Conservation (phyloP, 2,329 filamentous ascomycete species). For the Magnaporthiopsis rhizophila region DNA sequence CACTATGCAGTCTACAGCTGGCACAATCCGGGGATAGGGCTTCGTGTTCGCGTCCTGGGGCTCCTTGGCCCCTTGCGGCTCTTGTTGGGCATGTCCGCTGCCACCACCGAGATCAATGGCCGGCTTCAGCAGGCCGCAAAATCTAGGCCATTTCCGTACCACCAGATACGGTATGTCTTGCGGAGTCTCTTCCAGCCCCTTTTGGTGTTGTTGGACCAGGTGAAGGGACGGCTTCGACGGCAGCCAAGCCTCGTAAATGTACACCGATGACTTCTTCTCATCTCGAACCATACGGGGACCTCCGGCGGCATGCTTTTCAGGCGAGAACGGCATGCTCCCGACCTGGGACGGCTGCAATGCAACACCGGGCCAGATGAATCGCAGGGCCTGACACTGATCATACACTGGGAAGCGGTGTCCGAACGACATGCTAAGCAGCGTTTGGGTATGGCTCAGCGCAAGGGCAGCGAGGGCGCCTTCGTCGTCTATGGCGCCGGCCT, state of each 20-base stretch:
- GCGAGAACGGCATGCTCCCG: constrained; percentile 19
- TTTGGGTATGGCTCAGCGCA: constrained; percentile 33
- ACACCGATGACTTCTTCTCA: constrained; percentile 24
- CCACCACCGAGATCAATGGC: neutral
- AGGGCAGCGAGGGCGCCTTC: neutral
- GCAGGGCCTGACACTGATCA: constrained; percentile 34
- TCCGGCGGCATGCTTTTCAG: neutral
- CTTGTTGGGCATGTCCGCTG: constrained; percentile 18
- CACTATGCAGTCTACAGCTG: constrained; percentile 37
- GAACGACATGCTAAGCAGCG: constrained; percentile 39
- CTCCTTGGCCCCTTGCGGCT: constrained; percentile 37
- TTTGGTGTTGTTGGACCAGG: constrained; percentile 28
- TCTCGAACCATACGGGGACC: neutral
- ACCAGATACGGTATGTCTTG: constrained; percentile 40
- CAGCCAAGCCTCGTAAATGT: constrained; percentile 32
- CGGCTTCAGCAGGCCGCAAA: constrained; percentile 33
- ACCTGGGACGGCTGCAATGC: constrained; percentile 23
- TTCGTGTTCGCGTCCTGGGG: constrained; percentile 22
- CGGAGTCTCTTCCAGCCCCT: constrained; percentile 29
- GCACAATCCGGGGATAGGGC: constrained; percentile 35
- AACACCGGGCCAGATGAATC: constrained; percentile 23
- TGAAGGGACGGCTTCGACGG: constrained; percentile 33
- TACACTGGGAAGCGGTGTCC: constrained; percentile 35
- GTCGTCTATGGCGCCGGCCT: constrained; percentile 11
- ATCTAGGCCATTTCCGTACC: constrained; percentile 41